Evolutionary conservation across 2,329 filamentous ascomycete species (phyloP).

Genomic region (Periglandula ipomoeae): DNA sequence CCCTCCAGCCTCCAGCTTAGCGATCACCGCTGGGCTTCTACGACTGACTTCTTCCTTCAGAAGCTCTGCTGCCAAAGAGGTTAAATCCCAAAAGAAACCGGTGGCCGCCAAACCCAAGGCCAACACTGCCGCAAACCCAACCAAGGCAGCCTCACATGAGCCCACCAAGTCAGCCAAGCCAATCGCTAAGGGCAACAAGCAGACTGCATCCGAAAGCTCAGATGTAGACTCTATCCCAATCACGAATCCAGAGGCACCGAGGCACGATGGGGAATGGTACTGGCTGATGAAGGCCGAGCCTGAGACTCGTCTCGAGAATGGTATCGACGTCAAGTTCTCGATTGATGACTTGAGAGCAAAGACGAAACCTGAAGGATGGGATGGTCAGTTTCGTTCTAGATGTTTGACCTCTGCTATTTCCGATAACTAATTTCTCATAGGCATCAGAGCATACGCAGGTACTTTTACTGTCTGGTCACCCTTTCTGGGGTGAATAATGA

Average conservation of each 20-base stretch:
- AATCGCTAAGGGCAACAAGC: neutral
- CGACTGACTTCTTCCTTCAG: neutral
- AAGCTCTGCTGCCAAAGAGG: neutral
- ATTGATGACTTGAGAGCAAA: conserved; percentile 78
- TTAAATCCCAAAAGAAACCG: neutral
- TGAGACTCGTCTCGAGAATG: conserved; percentile 76
- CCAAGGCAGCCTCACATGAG: neutral
- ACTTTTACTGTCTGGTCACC: conserved; percentile 3
- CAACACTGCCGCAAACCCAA: neutral
- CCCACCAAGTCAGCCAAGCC: conserved; percentile 1
- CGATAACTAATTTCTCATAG: too few species aligned
- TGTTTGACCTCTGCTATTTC: too few species aligned
- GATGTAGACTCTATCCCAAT: conserved; percentile 26
- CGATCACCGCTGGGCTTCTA: neutral
- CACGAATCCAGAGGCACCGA: conserved; percentile 28
- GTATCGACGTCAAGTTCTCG: conserved; percentile 82
- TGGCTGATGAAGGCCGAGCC: conserved; percentile 88
- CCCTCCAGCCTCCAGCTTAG: neutral
- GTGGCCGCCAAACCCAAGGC: neutral
- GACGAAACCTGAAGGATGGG: conserved; percentile 78
- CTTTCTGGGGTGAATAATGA: too few species aligned
- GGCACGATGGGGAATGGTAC: conserved; percentile 41
- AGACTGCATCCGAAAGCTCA: conserved; percentile 18
- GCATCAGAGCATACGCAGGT: conserved; percentile 42
- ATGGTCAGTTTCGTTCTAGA: conserved; percentile 50